Percentiles rank a stretch among this genome's conserved stretches.
Evolutionary conservation across 2,329 filamentous ascomycete species (phyloP).

Genomic region (Diaporthe helianthi): DNA sequence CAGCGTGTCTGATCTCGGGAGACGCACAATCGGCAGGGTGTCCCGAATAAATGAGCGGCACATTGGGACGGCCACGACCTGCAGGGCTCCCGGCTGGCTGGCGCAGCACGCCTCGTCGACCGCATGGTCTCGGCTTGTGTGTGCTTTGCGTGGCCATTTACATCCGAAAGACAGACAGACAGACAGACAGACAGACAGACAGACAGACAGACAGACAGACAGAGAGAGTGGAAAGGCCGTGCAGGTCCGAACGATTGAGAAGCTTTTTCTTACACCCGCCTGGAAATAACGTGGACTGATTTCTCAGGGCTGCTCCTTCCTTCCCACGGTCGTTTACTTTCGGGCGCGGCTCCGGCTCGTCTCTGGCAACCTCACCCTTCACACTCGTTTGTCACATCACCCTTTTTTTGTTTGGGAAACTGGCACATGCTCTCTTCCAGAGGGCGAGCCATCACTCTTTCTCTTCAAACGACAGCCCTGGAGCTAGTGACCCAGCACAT

Average conservation of each 20-base stretch:
- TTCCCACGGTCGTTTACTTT: background rate
- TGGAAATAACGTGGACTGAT: background rate
- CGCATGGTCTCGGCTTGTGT: background rate
- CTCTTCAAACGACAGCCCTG: background rate
- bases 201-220: no score
- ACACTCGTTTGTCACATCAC: background rate
- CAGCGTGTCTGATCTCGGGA: conserved; percentile 17
- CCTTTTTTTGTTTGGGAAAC: background rate
- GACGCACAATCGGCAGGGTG: conserved; percentile 1
- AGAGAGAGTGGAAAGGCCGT: background rate
- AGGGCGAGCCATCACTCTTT: background rate
- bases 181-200: no score
- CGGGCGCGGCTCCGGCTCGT: background rate
- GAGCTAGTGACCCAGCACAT: background rate
- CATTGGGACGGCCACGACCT: background rate
- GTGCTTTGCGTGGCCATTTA: background rate
- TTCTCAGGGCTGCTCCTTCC: conserved; percentile 6
- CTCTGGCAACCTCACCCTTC: background rate
- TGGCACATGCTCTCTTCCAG: no score
- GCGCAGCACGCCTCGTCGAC: conserved; percentile 4
- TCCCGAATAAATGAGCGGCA: conserved; percentile 12
- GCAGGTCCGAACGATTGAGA: background rate
- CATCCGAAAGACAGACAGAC: background rate
- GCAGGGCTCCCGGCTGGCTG: conserved; percentile 2
- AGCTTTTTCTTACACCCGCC: background rate